phyloP scores from a whole-genome alignment of 73 alveolate species.

The Paramecium sonneborni region DNA sequence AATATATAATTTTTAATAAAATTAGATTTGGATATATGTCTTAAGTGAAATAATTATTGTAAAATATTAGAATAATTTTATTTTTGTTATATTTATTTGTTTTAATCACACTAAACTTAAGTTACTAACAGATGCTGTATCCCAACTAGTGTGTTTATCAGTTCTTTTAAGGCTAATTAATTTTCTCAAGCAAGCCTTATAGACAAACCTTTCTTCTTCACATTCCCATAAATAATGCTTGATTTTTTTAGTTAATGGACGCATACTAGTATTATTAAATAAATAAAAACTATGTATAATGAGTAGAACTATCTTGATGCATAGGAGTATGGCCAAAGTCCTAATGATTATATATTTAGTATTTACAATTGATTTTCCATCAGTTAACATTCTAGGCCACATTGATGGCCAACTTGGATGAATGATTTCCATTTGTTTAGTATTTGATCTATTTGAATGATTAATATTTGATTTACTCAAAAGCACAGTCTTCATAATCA shows the following conservation, averaged over 20 bases:
- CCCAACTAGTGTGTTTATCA: constrained; percentile 86
- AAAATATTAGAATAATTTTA: neutral
- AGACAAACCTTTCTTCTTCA: constrained; percentile 91
- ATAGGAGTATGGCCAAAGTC: constrained; percentile 56
- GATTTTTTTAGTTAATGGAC: constrained; percentile 73
- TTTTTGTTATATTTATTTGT: constrained; percentile 11
- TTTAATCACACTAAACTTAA: constrained; percentile 70
- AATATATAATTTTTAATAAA: no score
- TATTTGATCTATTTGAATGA: constrained; percentile 25
- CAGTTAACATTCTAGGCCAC: constrained; percentile 76
- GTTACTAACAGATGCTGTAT: constrained; percentile 85
- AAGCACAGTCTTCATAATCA: constrained; percentile 92
- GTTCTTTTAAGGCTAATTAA: constrained; percentile 73
- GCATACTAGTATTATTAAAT: neutral
- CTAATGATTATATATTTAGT: neutral
- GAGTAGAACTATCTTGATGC: constrained; percentile 64
- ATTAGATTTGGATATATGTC: neutral
- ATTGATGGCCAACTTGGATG: constrained; percentile 76
- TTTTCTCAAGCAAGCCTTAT: constrained; percentile 87
- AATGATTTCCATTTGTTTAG: constrained; percentile 63
- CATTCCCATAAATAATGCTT: constrained; percentile 87
- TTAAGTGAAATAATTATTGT: no score
- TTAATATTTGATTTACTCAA: constrained; percentile 69
- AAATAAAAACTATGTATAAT: constrained; percentile 54
- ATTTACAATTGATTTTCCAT: constrained; percentile 64